Percentiles rank a stretch among this genome's conserved stretches.
phyloP scores from a whole-genome alignment of 169 alveolate species.

The Plasmodium coatneyi region DNA sequence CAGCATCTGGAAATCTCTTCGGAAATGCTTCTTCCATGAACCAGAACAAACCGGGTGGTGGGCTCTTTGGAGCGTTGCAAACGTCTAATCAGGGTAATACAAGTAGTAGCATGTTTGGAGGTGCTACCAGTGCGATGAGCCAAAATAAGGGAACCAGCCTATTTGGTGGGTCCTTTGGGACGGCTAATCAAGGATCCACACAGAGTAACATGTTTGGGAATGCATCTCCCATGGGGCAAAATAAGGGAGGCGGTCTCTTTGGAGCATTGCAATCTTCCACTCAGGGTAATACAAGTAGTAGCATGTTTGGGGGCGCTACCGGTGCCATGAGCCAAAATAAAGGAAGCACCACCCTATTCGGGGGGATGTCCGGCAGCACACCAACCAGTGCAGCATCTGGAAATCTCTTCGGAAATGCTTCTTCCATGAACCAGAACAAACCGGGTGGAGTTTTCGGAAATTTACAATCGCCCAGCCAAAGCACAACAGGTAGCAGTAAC shows the following conservation, averaged over 20 bases:
- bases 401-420: slow-evolving; percentile 43
- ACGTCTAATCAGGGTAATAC: slow-evolving; percentile 11
- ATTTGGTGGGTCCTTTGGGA: slow-evolving; percentile 44
- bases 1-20: slow-evolving; percentile 22
- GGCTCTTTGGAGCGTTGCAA: slow-evolving; percentile 30
- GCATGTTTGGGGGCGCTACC: slow-evolving; percentile 38
- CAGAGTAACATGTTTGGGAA: slow-evolving; percentile 45
- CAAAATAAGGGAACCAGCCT: neutral
- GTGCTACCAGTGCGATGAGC: neutral
- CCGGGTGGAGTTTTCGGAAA: slow-evolving; percentile 27
- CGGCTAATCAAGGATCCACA: slow-evolving; percentile 5
- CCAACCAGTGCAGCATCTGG: slow-evolving; percentile 3
- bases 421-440: slow-evolving; percentile 47
- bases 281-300: slow-evolving; percentile 8
- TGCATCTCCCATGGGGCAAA: slow-evolving; percentile 50
- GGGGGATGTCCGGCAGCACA: slow-evolving; percentile 19
- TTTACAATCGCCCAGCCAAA: slow-evolving; percentile 26
- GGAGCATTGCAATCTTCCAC: slow-evolving; percentile 15
- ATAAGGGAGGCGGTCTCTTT: slow-evolving; percentile 30
- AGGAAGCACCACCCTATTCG: slow-evolving; percentile 21
- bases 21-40: slow-evolving; percentile 33
- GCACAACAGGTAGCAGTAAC: neutral
- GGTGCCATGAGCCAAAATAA: slow-evolving; percentile 16
- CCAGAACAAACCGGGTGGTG: slow-evolving; percentile 39
- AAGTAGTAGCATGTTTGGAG: slow-evolving; percentile 33